Evolutionary conservation across 345 rosid species (phyloP).

Genomic region (Crucihimalaya himalaica): DNA sequence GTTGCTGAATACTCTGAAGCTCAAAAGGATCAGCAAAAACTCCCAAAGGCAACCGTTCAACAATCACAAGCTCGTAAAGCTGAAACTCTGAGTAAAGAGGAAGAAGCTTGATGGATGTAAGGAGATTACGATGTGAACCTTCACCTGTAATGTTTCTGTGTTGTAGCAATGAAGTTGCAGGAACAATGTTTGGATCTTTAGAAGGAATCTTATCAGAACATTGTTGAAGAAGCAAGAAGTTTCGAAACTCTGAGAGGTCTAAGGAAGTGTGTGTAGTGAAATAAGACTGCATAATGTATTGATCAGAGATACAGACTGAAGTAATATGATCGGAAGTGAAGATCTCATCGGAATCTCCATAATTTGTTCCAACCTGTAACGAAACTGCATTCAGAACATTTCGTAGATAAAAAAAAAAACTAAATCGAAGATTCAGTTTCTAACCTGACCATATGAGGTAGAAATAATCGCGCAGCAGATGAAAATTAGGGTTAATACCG

Average conservation of each 20-base stretch:
- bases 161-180: slow-evolving; percentile 40
- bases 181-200: slow-evolving; percentile 25
- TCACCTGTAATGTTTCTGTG: slow-evolving; percentile 62
- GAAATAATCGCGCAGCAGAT: slow-evolving; percentile 6
- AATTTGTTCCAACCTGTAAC: slow-evolving; percentile 15
- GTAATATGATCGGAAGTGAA: not conserved
- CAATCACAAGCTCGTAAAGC: slow-evolving; percentile 50
- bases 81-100: slow-evolving; percentile 35
- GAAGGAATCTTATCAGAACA: slow-evolving; percentile 40
- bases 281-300: slow-evolving; percentile 59
- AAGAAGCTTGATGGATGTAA: slow-evolving; percentile 53
- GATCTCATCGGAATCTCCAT: slow-evolving; percentile 5
- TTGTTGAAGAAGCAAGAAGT: slow-evolving; percentile 44
- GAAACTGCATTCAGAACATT: not conserved
- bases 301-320: slow-evolving; percentile 31
- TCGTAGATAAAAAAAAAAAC: not conserved
- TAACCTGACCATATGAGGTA: slow-evolving; percentile 19
- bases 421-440: not conserved
- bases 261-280: slow-evolving; percentile 50
- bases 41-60: slow-evolving; percentile 78
- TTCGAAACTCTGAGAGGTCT: slow-evolving; percentile 49
- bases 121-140: slow-evolving; percentile 84
- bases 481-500: not conserved
- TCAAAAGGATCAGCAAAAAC: slow-evolving; percentile 93
- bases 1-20: slow-evolving; percentile 65